phyloP scores from a whole-genome alignment of 1,284 basidiomycete species.

The Irpex sp. region DNA sequence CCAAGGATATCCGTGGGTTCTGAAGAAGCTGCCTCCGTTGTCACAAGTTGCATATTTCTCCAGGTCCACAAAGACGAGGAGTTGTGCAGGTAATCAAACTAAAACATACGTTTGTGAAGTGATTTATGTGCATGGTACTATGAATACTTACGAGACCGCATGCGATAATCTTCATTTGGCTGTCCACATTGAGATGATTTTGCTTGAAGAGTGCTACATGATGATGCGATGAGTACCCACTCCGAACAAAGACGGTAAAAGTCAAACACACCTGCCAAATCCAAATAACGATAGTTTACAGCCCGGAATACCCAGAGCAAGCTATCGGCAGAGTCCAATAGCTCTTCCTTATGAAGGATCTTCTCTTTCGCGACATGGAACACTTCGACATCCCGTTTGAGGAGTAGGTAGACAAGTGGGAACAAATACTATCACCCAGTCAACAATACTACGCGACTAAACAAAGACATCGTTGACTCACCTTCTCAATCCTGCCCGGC shows the following conservation, averaged over 20 bases:
- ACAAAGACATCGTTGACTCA: neutral
- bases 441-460: neutral
- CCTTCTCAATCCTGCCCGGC: slow-evolving; percentile 22
- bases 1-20: neutral
- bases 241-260: neutral
- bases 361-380: slow-evolving; percentile 15
- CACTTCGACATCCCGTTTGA: slow-evolving; percentile 20
- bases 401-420: slow-evolving; percentile 20
- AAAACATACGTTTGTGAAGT: neutral
- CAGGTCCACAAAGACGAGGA: slow-evolving; percentile 14
- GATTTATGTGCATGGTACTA: neutral
- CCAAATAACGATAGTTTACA: slow-evolving; percentile 14
- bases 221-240: neutral
- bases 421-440: slow-evolving; percentile 16
- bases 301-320: slow-evolving; percentile 19
- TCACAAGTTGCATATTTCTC: slow-evolving; percentile 11
- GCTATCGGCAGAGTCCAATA: slow-evolving; percentile 19
- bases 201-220: slow-evolving; percentile 18
- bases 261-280: slow-evolving; percentile 16
- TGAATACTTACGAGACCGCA: slow-evolving; percentile 16
- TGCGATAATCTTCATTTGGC: slow-evolving; percentile 16
- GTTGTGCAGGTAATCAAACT: slow-evolving; percentile 20
- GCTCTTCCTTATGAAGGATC: slow-evolving; percentile 19
- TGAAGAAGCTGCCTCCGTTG: neutral
- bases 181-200: slow-evolving; percentile 14